Evolutionary conservation across 176 grass and related monocot species (phyloP).

Genomic region (Eragrostis nindensis): DNA sequence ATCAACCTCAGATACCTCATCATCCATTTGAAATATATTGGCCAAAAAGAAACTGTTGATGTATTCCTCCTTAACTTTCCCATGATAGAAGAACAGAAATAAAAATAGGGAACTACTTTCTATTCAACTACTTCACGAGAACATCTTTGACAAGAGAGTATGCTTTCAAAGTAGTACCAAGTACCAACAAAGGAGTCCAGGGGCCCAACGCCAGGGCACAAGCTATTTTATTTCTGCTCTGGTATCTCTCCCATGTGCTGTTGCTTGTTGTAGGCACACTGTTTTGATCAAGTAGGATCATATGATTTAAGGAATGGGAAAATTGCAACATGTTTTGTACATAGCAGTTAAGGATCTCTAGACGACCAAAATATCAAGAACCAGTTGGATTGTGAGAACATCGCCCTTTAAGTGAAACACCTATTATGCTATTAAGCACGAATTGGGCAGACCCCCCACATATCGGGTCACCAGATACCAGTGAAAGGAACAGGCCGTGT

Average conservation of each 20-base stretch:
- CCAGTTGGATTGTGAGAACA: conserved; percentile 1
- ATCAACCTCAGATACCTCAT: conserved; percentile 11
- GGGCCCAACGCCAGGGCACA: neutral
- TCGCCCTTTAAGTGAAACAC: conserved; percentile 22
- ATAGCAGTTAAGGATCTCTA: neutral
- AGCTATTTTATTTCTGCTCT: neutral
- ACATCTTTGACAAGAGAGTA: conserved; percentile 8
- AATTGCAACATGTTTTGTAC: neutral
- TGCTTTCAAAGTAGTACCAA: conserved; percentile 35
- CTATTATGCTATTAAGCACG: conserved; percentile 25
- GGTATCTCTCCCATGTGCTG: neutral
- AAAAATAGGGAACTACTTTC: neutral
- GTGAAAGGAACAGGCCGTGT: conserved; percentile 14
- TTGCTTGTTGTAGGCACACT: neutral
- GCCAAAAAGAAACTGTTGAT: too few species aligned
- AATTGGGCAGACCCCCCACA: conserved; percentile 16
- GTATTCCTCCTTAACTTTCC: neutral
- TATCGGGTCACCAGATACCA: conserved; percentile 19
- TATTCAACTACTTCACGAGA: neutral
- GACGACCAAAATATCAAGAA: conserved; percentile 25
- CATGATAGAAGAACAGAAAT: neutral
- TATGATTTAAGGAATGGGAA: conserved; percentile 1
- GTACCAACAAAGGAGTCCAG: conserved; percentile 19
- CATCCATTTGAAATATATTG: too few species aligned
- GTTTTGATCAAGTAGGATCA: neutral